Evolutionary conservation across 1,139 yeast genomes (phyloP).

Genomic region (Yamadazyma dendronema): DNA sequence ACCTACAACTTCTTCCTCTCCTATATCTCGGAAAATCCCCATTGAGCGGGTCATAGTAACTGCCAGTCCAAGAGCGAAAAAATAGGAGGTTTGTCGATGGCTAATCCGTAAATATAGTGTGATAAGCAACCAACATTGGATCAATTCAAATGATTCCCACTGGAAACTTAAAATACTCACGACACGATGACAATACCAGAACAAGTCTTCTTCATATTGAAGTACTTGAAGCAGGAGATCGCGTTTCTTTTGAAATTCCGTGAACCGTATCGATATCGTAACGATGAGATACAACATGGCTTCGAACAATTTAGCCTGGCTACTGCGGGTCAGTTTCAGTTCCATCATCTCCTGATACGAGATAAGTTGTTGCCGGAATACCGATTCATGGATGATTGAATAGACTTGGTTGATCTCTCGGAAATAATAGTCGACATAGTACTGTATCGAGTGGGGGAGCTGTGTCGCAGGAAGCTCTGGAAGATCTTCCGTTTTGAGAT

Average conservation of each 20-base stretch:
- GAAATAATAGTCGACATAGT: slow-evolving; percentile 43
- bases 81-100: slow-evolving; percentile 58
- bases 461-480: slow-evolving; percentile 33
- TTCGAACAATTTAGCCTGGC: slow-evolving; percentile 43
- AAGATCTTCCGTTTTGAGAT: slow-evolving; percentile 38
- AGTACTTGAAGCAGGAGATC: slow-evolving; percentile 33
- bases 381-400: slow-evolving; percentile 53
- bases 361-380: slow-evolving; percentile 51
- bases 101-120: slow-evolving; percentile 53
- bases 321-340: slow-evolving; percentile 16
- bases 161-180: slow-evolving; percentile 54
- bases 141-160: slow-evolving; percentile 66
- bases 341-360: slow-evolving; percentile 26
- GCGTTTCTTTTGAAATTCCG: slow-evolving; percentile 42
- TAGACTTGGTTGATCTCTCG: slow-evolving; percentile 53
- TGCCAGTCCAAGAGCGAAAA: slow-evolving; percentile 55
- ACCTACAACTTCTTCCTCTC: slow-evolving; percentile 11
- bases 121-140: slow-evolving; percentile 61
- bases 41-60: slow-evolving; percentile 53
- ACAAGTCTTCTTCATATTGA: slow-evolving; percentile 49
- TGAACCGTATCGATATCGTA: slow-evolving; percentile 53
- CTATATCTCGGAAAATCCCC: slow-evolving; percentile 43
- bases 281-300: slow-evolving; percentile 52
- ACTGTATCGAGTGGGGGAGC: slow-evolving; percentile 15
- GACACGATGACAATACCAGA: slow-evolving; percentile 49